Evolutionary conservation across 352 stramenopile species (phyloP).

Genomic region (Globisporangium sylvaticum): DNA sequence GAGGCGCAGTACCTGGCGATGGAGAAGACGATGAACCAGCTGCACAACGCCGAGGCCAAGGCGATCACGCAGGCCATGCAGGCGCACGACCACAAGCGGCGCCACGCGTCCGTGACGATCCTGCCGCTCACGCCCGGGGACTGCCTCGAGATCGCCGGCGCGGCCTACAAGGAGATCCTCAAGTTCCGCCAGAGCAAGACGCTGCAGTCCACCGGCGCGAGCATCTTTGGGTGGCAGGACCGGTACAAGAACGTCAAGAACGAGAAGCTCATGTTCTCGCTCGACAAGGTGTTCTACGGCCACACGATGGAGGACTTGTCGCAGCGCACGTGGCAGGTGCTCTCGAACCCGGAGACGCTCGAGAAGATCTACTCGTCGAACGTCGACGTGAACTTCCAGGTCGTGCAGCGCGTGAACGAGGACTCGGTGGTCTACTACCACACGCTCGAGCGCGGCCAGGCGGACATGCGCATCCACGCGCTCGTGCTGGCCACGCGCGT

Average conservation of each 20-base stretch:
- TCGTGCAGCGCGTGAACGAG: constrained; percentile 55
- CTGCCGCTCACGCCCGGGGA: constrained; percentile 36
- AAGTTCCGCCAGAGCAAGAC: constrained; percentile 45
- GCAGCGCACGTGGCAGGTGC: constrained; percentile 38
- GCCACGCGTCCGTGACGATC: constrained; percentile 31
- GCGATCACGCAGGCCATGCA: constrained; percentile 20
- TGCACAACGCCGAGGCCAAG: constrained; percentile 39
- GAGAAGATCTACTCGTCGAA: constrained; percentile 48
- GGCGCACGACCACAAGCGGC: constrained; percentile 17
- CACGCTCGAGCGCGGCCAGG: constrained; percentile 48
- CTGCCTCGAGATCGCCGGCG: constrained; percentile 40
- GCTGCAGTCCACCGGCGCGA: constrained; percentile 47
- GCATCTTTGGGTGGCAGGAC: constrained; percentile 66
- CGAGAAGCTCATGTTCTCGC: constrained; percentile 58
- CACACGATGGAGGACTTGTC: constrained; percentile 35
- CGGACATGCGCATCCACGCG: constrained; percentile 51
- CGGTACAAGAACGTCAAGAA: constrained; percentile 37
- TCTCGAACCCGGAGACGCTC: constrained; percentile 42
- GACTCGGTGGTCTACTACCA: constrained; percentile 69
- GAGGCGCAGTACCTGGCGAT: constrained; percentile 39
- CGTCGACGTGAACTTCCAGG: constrained; percentile 55
- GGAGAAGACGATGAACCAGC: constrained; percentile 42
- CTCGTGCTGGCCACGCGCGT: constrained; percentile 62
- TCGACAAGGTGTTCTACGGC: constrained; percentile 58
- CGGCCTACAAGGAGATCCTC: constrained; percentile 43